A percentile compares a stretch with the other conserved stretches of the same genome.
Conservation (phyloP, 2,329 filamentous ascomycete genomes). For the Venturia asperata region DNA sequence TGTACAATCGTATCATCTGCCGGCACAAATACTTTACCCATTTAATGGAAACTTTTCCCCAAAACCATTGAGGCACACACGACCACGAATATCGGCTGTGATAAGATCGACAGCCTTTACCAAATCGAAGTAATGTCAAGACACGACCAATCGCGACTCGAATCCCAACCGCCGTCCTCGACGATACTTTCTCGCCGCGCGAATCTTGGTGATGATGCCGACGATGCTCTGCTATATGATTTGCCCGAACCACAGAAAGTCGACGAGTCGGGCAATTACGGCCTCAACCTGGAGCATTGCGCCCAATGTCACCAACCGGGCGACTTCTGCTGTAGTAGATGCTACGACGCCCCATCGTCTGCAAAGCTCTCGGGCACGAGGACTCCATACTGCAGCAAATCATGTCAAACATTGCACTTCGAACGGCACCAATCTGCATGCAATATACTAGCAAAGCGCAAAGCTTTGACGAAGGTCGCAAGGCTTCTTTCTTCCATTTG, state of each 20-base stretch:
- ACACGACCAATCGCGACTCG: neutral
- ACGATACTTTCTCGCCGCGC: neutral
- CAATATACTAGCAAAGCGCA: constrained; percentile 2
- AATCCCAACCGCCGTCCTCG: neutral
- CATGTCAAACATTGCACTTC: neutral
- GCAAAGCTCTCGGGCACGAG: neutral
- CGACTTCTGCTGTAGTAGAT: neutral
- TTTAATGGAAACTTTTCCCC: neutral
- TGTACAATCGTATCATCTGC: neutral
- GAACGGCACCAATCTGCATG: neutral
- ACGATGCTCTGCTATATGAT: neutral
- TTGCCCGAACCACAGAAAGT: neutral
- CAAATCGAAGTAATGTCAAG: neutral
- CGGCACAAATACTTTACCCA: neutral
- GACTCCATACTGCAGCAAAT: neutral
- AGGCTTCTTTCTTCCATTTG: neutral
- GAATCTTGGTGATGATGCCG: neutral
- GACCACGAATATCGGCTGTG: neutral
- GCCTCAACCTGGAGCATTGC: neutral
- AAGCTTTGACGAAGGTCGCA: neutral
- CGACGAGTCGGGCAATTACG: neutral
- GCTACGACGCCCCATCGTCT: neutral
- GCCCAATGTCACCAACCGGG: neutral
- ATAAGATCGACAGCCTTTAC: neutral
- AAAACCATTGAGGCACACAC: neutral